Evolutionary conservation across 345 rosid genomes (phyloP).

Genomic region (Salix caprea): DNA sequence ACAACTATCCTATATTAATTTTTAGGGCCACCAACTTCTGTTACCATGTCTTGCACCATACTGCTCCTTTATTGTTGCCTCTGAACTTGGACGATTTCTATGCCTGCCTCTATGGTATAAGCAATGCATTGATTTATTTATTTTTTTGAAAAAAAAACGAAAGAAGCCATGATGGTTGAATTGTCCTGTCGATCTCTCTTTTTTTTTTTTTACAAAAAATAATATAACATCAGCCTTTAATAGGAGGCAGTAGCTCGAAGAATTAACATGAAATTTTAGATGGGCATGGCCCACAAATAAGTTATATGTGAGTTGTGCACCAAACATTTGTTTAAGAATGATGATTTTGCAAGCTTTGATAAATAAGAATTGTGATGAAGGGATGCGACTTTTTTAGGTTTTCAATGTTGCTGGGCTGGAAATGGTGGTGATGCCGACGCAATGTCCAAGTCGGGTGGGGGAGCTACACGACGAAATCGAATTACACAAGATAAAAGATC

Average conservation of each 20-base stretch:
- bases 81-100: background rate
- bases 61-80: background rate
- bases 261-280: background rate
- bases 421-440: constrained; percentile 16
- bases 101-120: background rate
- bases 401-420: background rate
- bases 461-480: constrained; percentile 7
- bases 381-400: background rate
- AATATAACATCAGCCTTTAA: no score
- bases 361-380: background rate
- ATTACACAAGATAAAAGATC: background rate
- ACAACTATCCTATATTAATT: background rate
- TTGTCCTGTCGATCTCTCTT: no score
- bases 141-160: background rate
- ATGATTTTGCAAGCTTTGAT: background rate
- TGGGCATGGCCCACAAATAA: background rate
- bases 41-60: background rate
- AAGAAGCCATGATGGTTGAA: background rate
- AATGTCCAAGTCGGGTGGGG: constrained; percentile 17
- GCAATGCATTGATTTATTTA: background rate
- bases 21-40: background rate
- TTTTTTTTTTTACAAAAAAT: no score
- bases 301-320: background rate
- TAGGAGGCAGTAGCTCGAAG: no score
- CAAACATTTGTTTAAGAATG: background rate